phyloP scores from a whole-genome alignment of 1,284 basidiomycete genomes.

The Apiotrichum laibachii region DNA sequence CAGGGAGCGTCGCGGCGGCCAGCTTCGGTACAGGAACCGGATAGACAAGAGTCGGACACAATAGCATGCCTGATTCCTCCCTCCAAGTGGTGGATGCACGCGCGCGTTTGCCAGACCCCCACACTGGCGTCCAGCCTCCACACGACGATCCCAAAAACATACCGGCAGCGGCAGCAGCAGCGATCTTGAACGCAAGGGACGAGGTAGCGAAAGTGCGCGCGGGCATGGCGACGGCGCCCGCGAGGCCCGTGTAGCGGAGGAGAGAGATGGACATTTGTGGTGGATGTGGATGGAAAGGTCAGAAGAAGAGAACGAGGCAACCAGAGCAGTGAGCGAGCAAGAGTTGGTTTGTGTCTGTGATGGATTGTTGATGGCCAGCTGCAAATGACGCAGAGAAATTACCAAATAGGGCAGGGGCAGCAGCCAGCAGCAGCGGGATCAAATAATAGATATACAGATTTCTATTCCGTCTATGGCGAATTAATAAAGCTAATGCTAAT shows the following conservation, averaged over 20 bases:
- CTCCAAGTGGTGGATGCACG: no score
- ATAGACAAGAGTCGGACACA: no score
- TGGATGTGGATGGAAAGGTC: background rate
- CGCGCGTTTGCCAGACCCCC: no score
- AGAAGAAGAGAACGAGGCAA: background rate
- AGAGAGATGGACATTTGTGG: background rate
- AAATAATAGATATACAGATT: background rate
- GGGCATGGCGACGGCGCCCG: background rate
- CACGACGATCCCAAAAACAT: background rate
- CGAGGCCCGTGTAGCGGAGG: background rate
- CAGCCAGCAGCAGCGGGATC: background rate
- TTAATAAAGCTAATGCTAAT: no score
- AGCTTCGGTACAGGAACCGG: no score
- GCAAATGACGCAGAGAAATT: no score
- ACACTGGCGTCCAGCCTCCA: background rate
- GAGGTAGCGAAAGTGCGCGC: conserved; percentile 1
- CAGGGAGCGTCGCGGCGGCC: background rate
- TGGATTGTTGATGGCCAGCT: background rate
- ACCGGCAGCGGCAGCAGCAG: background rate
- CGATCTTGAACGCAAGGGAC: background rate
- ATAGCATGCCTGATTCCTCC: no score
- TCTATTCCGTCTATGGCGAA: no score
- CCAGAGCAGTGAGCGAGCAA: background rate
- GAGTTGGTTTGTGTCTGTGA: background rate
- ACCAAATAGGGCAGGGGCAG: background rate